Conservation (phyloP, 352 stramenopile genomes). For the Blastocystis sp. region DNA sequence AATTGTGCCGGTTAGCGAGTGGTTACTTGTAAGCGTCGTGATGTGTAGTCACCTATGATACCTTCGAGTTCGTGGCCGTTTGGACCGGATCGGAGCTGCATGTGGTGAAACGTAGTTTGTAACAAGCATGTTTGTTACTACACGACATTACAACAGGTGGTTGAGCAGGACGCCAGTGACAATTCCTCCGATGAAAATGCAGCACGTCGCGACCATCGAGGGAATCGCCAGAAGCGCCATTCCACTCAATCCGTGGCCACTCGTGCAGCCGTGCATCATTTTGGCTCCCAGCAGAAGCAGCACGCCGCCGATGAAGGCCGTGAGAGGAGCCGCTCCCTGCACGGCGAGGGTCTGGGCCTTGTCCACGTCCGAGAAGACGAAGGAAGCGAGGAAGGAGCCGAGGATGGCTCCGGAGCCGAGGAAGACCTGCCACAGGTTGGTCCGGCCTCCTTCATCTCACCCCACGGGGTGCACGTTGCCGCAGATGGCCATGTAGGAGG, state of each 20-base stretch:
- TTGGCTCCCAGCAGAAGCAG: slow-evolving; percentile 61
- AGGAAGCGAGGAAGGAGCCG: slow-evolving; percentile 51
- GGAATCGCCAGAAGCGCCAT: slow-evolving; percentile 61
- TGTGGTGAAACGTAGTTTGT: slow-evolving; percentile 50
- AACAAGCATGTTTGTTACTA: slow-evolving; percentile 3
- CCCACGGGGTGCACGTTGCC: slow-evolving; percentile 8
- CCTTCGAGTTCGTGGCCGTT: slow-evolving; percentile 36
- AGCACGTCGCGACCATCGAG: slow-evolving; percentile 60
- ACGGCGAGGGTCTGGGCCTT: neutral
- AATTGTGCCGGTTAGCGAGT: slow-evolving; percentile 32
- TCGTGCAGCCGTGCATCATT: slow-evolving; percentile 63
- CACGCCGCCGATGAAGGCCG: slow-evolving; percentile 47
- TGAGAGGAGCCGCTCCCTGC: slow-evolving; percentile 11
- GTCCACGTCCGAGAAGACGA: neutral
- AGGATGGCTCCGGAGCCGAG: neutral
- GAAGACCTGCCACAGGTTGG: slow-evolving; percentile 65
- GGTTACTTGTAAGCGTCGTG: neutral
- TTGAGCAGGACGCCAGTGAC: slow-evolving; percentile 36
- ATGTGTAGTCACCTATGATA: slow-evolving; percentile 45
- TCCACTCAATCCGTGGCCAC: slow-evolving; percentile 66
- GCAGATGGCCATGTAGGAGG: slow-evolving; percentile 58
- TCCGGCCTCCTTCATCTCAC: neutral
- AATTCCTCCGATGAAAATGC: slow-evolving; percentile 65
- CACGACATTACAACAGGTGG: neutral
- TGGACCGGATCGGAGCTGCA: neutral